Conservation (phyloP, 768 basidiomycete species). For the Leccinum subtestaceum region DNA sequence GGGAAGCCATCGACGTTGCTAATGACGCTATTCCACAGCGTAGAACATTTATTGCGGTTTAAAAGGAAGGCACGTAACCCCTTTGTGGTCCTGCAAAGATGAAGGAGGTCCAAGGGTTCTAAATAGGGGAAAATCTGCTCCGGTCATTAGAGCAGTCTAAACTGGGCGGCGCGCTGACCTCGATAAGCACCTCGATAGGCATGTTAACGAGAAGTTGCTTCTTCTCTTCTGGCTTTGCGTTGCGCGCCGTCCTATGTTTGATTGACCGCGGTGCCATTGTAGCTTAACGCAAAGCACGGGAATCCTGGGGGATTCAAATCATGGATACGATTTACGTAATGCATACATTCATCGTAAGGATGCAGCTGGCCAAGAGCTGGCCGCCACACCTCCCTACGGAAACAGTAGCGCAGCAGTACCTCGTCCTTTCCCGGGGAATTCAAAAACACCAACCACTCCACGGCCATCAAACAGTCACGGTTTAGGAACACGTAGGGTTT, state of each 20-base stretch:
- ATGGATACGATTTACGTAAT: background rate
- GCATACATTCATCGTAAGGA: slow-evolving; percentile 15
- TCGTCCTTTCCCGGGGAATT: background rate
- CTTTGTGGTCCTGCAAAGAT: slow-evolving; percentile 32
- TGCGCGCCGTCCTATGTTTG: background rate
- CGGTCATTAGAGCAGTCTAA: background rate
- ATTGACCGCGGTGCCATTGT: slow-evolving; percentile 4
- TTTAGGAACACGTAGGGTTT: slow-evolving; percentile 88
- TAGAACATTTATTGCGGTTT: slow-evolving; percentile 11
- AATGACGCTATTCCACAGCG: slow-evolving; percentile 30
- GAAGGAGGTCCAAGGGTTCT: slow-evolving; percentile 32
- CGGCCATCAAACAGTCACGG: slow-evolving; percentile 36
- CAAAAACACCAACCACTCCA: background rate
- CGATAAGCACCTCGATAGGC: slow-evolving; percentile 14
- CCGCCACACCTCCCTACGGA: background rate
- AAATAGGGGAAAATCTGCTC: slow-evolving; percentile 8
- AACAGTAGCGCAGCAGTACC: slow-evolving; percentile 8
- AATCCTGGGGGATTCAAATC: background rate
- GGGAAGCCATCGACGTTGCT: slow-evolving; percentile 24
- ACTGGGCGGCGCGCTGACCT: slow-evolving; percentile 6
- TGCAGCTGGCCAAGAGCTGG: background rate
- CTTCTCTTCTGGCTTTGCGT: background rate
- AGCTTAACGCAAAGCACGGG: background rate
- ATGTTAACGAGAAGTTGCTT: slow-evolving; percentile 3
- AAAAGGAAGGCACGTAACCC: slow-evolving; percentile 20